Evolutionary conservation across 768 basidiomycete species (phyloP), one percentile per base, ranked within the genome.

Genomic region (Kockovaella imperatae): DNA sequence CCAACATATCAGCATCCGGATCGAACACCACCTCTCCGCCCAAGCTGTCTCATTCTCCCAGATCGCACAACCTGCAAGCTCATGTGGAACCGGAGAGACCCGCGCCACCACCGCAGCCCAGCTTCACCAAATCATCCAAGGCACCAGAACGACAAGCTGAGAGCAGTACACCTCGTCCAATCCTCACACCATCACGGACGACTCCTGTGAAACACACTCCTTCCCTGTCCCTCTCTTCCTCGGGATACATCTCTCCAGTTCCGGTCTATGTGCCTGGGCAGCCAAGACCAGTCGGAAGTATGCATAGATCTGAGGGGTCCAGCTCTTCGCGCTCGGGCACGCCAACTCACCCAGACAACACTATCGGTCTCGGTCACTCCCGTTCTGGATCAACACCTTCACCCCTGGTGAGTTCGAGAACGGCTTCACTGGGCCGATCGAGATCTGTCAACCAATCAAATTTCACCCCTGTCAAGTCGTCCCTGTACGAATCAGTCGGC

Each of bases 181-280:
- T 59, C 20, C 42, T 60, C 18, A 62, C 60, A 26, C 64, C 64
- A 20, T 47, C 54, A 2, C 38, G 50, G 31, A 54, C 59, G 5
- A 39, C 30, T 24, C 64, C 64, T 4, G 54, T 55, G 3, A 36
- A 50, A 8, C 57, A 59, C 28, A 55, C 43, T 11, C 56, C 60
- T 8, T 30, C 53, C 1, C 29, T 44, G 4, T 58, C 57, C 10
- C 53, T 44, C 36, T 45, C 48, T 13, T 59, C 53, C 7, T 24
- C 45, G 2, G 35, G 38, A 1, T 40, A 49, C 5, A 24, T 44
- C 4, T 47, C 58, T 3, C 39, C 53, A 7, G 30, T 42, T 13
- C 52, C 59, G 15, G 47, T 47, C 11, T 67, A 67, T 39, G 52
- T 62, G 10, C 65, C 65, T 11, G 65, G 65, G 35, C 62, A 64